Conservation (phyloP, 495 filamentous ascomycete genomes). For the Choiromyces venosus region DNA sequence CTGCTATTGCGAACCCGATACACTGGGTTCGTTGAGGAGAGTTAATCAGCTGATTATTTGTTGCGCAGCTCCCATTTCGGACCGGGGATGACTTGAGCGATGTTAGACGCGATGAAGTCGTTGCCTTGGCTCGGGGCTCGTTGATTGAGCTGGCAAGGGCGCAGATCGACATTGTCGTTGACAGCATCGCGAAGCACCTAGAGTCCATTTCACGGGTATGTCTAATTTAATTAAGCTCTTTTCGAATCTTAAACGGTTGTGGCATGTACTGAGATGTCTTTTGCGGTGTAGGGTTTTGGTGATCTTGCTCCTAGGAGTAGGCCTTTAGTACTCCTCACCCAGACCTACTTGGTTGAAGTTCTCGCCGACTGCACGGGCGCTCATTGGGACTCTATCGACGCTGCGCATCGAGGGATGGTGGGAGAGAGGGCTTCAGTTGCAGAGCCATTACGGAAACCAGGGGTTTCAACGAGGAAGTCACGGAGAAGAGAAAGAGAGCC, state of each 20-base stretch:
- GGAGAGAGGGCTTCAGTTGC: slow-evolving; percentile 34
- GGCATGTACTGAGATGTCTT: background rate
- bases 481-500: slow-evolving; percentile 37
- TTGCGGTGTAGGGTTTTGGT: slow-evolving; percentile 12
- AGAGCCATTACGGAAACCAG: slow-evolving; percentile 33
- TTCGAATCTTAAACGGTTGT: background rate
- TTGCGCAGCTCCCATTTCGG: slow-evolving; percentile 56
- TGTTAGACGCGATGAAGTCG: slow-evolving; percentile 58
- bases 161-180: slow-evolving; percentile 53
- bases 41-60: slow-evolving; percentile 3
- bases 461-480: slow-evolving; percentile 26
- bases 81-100: slow-evolving; percentile 56
- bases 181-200: slow-evolving; percentile 49
- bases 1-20: background rate
- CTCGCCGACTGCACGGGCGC: slow-evolving; percentile 59
- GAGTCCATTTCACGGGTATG: slow-evolving; percentile 41
- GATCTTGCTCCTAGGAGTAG: slow-evolving; percentile 46
- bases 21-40: slow-evolving; percentile 10
- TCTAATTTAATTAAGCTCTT: background rate
- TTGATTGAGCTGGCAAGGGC: slow-evolving; percentile 55
- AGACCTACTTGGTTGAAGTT: slow-evolving; percentile 56
- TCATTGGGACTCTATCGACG: slow-evolving; percentile 51
- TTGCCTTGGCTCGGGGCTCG: slow-evolving; percentile 55
- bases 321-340: slow-evolving; percentile 54
- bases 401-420: slow-evolving; percentile 13